Percentiles rank a stretch among this genome's conserved stretches.
Evolutionary conservation across 805 yeast species (phyloP).

Genomic region (Candida qinlingensis): DNA sequence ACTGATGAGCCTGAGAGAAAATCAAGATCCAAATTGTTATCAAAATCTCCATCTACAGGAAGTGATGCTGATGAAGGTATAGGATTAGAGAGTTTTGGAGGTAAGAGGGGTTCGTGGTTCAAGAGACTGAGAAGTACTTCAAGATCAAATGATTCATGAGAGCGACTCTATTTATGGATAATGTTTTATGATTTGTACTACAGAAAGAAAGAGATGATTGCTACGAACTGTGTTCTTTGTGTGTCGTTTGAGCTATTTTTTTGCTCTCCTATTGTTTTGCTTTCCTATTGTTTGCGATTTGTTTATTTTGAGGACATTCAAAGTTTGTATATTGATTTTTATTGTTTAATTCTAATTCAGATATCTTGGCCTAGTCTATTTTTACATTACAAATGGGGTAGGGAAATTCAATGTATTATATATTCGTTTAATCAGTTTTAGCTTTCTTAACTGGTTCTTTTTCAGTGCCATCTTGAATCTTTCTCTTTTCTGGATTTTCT

Average conservation of each 20-base stretch:
- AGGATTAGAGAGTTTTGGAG: conserved; percentile 16
- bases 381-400: too few species aligned
- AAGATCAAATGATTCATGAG: conserved; percentile 14
- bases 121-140: conserved; percentile 37
- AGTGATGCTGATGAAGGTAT: conserved; percentile 7
- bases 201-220: too few species aligned
- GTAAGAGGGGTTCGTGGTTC: conserved; percentile 40
- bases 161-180: background rate
- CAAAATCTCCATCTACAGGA: conserved; percentile 1
- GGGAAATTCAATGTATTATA: too few species aligned
- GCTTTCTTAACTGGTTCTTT: conserved; percentile 1
- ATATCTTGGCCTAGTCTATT: too few species aligned
- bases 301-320: background rate
- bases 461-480: conserved; percentile 4
- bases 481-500: conserved; percentile 21
- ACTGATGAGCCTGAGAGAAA: conserved; percentile 24
- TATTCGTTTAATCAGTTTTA: conserved; percentile 5
- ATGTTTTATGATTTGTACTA: background rate
- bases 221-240: background rate
- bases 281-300: background rate
- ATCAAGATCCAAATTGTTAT: conserved; percentile 13
- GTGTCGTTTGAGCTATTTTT: background rate
- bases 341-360: too few species aligned
- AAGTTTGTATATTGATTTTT: background rate
- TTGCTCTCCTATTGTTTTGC: background rate